phyloP scores from a whole-genome alignment of 495 filamentous ascomycete species.

The Darksidea phi region DNA sequence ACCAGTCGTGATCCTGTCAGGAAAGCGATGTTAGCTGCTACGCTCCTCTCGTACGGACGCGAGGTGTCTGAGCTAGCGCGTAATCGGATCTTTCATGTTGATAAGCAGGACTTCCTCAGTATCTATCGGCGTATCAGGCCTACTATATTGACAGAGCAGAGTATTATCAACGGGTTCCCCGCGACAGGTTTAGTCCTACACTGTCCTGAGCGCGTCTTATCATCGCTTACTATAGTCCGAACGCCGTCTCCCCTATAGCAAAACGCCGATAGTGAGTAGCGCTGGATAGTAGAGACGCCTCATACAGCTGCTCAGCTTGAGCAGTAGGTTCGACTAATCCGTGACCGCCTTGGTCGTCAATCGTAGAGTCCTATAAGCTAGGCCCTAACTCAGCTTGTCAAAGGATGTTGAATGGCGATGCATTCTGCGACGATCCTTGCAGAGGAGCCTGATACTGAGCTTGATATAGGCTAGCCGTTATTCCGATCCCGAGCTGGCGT shows the following conservation, averaged over 20 bases:
- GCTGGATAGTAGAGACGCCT: no score
- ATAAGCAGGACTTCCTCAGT: slow-evolving; percentile 10
- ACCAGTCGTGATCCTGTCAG: not conserved
- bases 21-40: slow-evolving; percentile 14
- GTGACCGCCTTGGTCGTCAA: no score
- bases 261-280: not conserved
- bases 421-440: no score
- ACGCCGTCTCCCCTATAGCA: not conserved
- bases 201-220: slow-evolving; percentile 4
- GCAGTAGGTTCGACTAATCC: no score
- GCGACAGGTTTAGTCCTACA: slow-evolving; percentile 4
- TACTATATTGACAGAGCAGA: slow-evolving; percentile 2
- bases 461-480: no score
- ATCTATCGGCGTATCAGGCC: not conserved
- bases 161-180: not conserved
- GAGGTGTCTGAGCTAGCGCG: slow-evolving; percentile 12
- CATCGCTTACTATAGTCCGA: slow-evolving; percentile 1
- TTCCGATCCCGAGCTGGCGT: no score
- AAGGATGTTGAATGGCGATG: no score
- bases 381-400: no score
- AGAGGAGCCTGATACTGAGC: no score
- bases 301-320: no score
- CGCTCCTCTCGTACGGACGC: slow-evolving; percentile 7
- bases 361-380: no score
- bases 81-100: not conserved